Percentiles rank a stretch among this genome's conserved stretches.
Evolutionary conservation across 2,329 filamentous ascomycete species (phyloP).

Genomic region (Sarocladiaceae sp.): DNA sequence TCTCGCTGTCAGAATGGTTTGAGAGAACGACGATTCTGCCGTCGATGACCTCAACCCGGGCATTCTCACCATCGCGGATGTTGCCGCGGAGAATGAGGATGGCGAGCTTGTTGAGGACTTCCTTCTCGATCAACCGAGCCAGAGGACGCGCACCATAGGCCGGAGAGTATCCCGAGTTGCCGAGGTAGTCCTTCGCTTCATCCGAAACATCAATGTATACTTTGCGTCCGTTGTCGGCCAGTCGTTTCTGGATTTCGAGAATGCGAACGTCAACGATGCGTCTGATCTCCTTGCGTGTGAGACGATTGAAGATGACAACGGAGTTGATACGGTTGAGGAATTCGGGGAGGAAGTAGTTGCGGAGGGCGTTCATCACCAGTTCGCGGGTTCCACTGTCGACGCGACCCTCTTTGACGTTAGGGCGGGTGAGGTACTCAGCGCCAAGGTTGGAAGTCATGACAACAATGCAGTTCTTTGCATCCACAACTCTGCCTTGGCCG

Average conservation of each 20-base stretch:
- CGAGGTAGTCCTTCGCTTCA: slow-evolving; percentile 90
- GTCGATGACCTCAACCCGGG: slow-evolving; percentile 72
- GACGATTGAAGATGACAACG: slow-evolving; percentile 96
- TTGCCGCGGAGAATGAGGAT: slow-evolving; percentile 84
- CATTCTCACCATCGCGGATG: slow-evolving; percentile 80
- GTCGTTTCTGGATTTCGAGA: slow-evolving; percentile 82
- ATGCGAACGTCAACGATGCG: slow-evolving; percentile 93
- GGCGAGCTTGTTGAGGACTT: slow-evolving; percentile 89
- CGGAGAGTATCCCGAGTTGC: slow-evolving; percentile 86
- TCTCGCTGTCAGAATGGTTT: slow-evolving; percentile 68
- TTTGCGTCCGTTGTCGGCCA: slow-evolving; percentile 80
- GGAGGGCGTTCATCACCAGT: slow-evolving; percentile 84
- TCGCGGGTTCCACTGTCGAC: slow-evolving; percentile 85
- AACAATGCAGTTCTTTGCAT: slow-evolving; percentile 97
- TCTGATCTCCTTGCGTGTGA: slow-evolving; percentile 84
- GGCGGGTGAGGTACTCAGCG: slow-evolving; percentile 85
- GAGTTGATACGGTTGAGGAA: slow-evolving; percentile 98
- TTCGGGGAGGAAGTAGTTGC: slow-evolving; percentile 95
- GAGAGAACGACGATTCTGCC: slow-evolving; percentile 77
- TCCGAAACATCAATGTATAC: slow-evolving; percentile 78
- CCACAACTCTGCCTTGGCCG: slow-evolving; percentile 89
- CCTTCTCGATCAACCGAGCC: slow-evolving; percentile 88
- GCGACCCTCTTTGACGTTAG: slow-evolving; percentile 71
- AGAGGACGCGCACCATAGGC: slow-evolving; percentile 91
- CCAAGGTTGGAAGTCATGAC: slow-evolving; percentile 99